Base-by-base conservation (phyloP, 768 basidiomycete genomes). In the Trametes villosa region DNA sequence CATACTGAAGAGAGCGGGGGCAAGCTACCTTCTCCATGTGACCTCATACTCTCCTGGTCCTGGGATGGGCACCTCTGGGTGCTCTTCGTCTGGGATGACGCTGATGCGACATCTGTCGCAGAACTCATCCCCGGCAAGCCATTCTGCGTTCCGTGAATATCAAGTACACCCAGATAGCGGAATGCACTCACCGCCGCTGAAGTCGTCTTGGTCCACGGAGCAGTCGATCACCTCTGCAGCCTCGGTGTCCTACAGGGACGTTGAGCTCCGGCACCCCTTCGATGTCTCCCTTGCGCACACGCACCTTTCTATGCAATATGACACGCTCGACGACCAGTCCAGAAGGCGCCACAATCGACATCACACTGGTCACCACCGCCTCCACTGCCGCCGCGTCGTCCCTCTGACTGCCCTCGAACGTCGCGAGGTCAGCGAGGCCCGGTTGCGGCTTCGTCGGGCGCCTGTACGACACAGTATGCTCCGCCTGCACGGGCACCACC, bases 61-160 rank as follows among this genome's bases (percentile, higher is more conserved):
- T 9, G 75, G 68, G 36, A 85, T 74, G 4, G 67, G 61, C 18
- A 75, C 69, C 3, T 71, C 72, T 13, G 71, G 60, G 13, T 74
- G 71, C 17, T 80, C 78, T 31, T 80, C 83, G 24, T 75, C 72
- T 27, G 74, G 65, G 4, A 78, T 70, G 58, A 88, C 68, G 45
- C 75, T 77, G 40, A 91, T 73, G 12, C 81, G 80, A 65, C 84
- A 86, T 22, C 80, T 67, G 33, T 85, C 79, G 41, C 79, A 81
- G 62, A 91, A 83, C 60, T 83, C 82, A 65, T 94, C 92, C 0
- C 87, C 88, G 11, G 83, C 68, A 26, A 83, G 71, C 73, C 83
- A 89, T 62, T 88, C 89, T 89, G 62, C 9, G 22, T 62, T 88
- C 89, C 89, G 62, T 9, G 22, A 26, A 12, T 9, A 50, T 11